Conservation (phyloP, 1,139 yeast species). For the Candida anutae region DNA sequence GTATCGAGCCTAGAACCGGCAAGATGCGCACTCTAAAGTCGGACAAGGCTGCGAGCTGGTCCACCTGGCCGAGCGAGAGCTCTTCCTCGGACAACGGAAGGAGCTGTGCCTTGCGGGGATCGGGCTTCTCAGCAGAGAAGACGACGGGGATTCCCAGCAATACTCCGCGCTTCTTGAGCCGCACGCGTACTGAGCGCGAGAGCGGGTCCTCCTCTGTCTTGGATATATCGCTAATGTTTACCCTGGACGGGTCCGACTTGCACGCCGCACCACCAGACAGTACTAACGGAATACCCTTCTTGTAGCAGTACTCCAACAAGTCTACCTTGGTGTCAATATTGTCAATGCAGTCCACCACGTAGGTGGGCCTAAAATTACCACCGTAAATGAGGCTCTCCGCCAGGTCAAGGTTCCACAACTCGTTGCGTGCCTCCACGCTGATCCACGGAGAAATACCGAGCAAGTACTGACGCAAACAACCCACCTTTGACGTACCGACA, state of each 20-base stretch:
- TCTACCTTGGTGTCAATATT: slow-evolving; percentile 94
- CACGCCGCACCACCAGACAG: slow-evolving; percentile 97
- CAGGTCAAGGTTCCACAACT: slow-evolving; percentile 62
- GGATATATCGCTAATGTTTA: slow-evolving; percentile 37
- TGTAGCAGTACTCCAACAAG: slow-evolving; percentile 64
- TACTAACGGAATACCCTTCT: slow-evolving; percentile 52
- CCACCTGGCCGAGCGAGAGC: slow-evolving; percentile 73
- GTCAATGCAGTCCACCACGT: slow-evolving; percentile 90
- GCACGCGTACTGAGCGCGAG: slow-evolving; percentile 79
- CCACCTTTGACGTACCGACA: slow-evolving; percentile 87
- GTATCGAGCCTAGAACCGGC: slow-evolving; percentile 94
- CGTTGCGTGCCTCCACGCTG: slow-evolving; percentile 65
- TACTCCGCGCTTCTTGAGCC: slow-evolving; percentile 74
- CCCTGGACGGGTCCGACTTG: slow-evolving; percentile 41
- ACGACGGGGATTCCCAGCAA: slow-evolving; percentile 74
- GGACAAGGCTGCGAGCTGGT: slow-evolving; percentile 75
- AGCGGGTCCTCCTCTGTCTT: slow-evolving; percentile 85
- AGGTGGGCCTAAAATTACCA: slow-evolving; percentile 53
- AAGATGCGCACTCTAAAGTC: slow-evolving; percentile 89
- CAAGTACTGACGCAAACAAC: slow-evolving; percentile 60
- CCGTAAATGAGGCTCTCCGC: slow-evolving; percentile 55
- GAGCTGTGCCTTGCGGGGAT: slow-evolving; percentile 82
- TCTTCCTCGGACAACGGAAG: slow-evolving; percentile 80
- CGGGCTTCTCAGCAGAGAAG: slow-evolving; percentile 93
- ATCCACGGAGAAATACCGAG: slow-evolving; percentile 85